phyloP scores from a whole-genome alignment of 495 filamentous ascomycete genomes.

The Recurvomyces mirabilis region DNA sequence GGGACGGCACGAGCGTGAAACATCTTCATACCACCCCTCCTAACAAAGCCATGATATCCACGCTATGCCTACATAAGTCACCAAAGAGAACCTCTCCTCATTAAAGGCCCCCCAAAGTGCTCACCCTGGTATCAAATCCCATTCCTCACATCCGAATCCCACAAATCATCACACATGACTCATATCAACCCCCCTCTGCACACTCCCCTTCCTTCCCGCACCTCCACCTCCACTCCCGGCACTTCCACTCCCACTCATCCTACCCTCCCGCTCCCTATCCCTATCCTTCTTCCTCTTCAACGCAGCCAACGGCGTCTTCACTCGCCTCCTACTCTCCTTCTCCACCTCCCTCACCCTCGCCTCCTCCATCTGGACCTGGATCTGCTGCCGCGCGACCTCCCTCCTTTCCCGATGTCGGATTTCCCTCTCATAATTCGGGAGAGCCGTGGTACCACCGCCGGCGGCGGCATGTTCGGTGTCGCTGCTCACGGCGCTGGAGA shows the following conservation, averaged over 20 bases:
- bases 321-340: conserved; percentile 1
- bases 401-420: conserved; percentile 15
- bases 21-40: no score
- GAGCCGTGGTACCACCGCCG: conserved; percentile 12
- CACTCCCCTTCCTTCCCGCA: neutral
- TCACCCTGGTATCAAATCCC: neutral
- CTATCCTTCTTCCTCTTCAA: conserved; percentile 9
- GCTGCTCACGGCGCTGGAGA: conserved; percentile 14
- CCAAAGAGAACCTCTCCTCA: no score
- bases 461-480: conserved; percentile 15
- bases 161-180: neutral
- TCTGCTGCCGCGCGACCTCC: conserved; percentile 13
- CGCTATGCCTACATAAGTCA: neutral
- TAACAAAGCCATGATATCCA: neutral
- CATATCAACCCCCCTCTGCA: conserved; percentile 1
- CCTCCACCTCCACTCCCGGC: no score
- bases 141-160: neutral
- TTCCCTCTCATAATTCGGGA: conserved; percentile 19
- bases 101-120: no score
- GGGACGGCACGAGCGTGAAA: no score
- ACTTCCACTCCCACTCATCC: no score
- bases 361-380: conserved; percentile 16
- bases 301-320: conserved; percentile 8
- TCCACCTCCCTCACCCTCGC: conserved; percentile 8
- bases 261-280: no score